Evolutionary conservation across 768 basidiomycete genomes (phyloP).

Genomic region (Phaeotremella fagi): DNA sequence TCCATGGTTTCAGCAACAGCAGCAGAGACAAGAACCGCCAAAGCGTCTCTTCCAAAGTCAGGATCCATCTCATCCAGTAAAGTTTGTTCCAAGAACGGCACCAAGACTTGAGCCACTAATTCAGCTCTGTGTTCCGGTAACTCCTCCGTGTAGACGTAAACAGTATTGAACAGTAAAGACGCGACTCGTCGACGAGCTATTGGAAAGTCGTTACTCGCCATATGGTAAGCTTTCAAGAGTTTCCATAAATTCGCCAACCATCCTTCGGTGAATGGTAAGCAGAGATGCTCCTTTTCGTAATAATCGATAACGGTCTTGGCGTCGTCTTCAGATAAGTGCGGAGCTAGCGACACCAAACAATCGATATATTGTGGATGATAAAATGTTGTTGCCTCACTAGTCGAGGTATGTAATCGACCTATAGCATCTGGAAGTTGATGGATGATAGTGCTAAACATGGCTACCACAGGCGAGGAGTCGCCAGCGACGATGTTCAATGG

Average conservation of each 20-base stretch:
- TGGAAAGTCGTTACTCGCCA: constrained; percentile 8
- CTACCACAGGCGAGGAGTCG: constrained; percentile 12
- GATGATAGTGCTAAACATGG: constrained; percentile 28
- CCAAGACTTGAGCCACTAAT: constrained; percentile 44
- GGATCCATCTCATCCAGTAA: constrained; percentile 42
- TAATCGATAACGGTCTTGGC: constrained; percentile 41
- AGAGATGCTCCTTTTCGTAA: constrained; percentile 43
- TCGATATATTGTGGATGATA: constrained; percentile 40
- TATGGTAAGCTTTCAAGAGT: constrained; percentile 39
- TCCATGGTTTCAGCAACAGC: constrained; percentile 46
- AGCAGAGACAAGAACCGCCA: constrained; percentile 39
- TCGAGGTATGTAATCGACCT: constrained; percentile 29
- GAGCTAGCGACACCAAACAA: constrained; percentile 46
- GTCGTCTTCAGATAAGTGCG: constrained; percentile 41
- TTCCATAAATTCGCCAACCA: constrained; percentile 48
- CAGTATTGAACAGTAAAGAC: constrained; percentile 37
- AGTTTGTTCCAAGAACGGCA: constrained; percentile 48
- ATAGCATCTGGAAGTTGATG: constrained; percentile 36
- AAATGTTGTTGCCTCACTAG: constrained; percentile 21
- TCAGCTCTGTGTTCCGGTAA: constrained; percentile 33
- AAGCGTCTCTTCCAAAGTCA: constrained; percentile 41
- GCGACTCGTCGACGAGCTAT: constrained; percentile 23
- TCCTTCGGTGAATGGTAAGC: constrained; percentile 41
- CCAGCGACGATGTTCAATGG: constrained; percentile 3
- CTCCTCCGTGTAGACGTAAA: constrained; percentile 45